Conservation (phyloP, 306 rosid genomes). For the Vigna trinervia region DNA sequence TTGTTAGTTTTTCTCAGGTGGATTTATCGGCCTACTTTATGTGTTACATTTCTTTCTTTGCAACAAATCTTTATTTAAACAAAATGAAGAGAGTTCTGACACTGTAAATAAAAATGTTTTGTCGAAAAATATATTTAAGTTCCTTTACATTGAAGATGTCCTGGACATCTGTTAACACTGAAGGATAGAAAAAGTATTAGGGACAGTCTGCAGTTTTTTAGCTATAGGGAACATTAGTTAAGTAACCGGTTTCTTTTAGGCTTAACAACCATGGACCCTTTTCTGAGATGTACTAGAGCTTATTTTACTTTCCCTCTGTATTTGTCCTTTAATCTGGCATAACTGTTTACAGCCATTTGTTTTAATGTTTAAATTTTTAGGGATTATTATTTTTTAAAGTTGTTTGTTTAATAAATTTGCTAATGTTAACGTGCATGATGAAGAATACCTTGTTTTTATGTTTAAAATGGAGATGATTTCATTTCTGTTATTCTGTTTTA, state of each 20-base stretch:
- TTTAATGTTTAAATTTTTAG: neutral
- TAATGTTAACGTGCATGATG: slow-evolving; percentile 29
- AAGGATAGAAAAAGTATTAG: no score
- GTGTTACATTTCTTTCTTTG: neutral
- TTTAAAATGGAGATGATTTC: slow-evolving; percentile 33
- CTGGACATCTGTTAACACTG: no score
- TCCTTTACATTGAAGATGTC: no score
- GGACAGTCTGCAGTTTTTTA: no score
- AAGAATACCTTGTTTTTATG: slow-evolving; percentile 12
- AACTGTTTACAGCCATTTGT: slow-evolving; percentile 20
- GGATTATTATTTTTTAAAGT: neutral
- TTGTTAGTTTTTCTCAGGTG: slow-evolving; percentile 10
- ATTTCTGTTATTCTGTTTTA: slow-evolving; percentile 27
- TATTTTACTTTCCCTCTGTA: neutral
- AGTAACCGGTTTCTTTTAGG: neutral
- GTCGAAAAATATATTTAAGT: no score
- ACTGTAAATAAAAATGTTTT: neutral
- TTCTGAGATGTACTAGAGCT: slow-evolving; percentile 22
- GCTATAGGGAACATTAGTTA: neutral
- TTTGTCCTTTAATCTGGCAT: neutral
- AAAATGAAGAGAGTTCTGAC: slow-evolving; percentile 13
- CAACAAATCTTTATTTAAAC: slow-evolving; percentile 12
- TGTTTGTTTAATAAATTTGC: slow-evolving; percentile 31
- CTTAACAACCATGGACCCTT: neutral
- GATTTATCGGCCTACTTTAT: neutral